These are phyloP conservation scores for Penicillium sp. DNA, from an alignment of 2,329 filamentous ascomycete species.

Conservation along the genomic window DNA sequence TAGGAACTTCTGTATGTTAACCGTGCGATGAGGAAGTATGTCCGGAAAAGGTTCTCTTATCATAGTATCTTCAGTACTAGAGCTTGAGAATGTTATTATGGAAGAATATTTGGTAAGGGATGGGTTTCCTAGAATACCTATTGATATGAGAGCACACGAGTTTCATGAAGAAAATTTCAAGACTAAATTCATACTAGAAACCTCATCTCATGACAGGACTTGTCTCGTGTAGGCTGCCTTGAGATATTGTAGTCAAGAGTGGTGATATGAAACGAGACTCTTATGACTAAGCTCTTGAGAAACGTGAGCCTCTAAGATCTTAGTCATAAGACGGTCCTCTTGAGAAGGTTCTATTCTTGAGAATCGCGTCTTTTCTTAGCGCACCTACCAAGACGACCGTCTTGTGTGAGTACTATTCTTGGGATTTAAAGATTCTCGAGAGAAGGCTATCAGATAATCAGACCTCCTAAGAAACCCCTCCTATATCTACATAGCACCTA, in stretches of 20 bases:
- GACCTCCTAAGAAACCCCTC: too few relatives aligned
- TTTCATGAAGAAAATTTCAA: neutral
- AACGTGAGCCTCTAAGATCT: neutral
- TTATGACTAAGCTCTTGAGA: neutral
- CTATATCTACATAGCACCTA: too few relatives aligned
- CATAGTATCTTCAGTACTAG: too few relatives aligned
- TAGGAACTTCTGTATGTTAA: constrained; percentile 2
- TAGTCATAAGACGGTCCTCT: neutral
- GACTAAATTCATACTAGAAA: neutral
- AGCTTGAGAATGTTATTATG: too few relatives aligned
- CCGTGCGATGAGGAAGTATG: too few relatives aligned
- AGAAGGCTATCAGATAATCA: too few relatives aligned
- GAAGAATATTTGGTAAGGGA: neutral
- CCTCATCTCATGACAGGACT: neutral
- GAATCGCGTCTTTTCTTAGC: neutral
- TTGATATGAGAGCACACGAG: neutral
- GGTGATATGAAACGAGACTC: neutral
- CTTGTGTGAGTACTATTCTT: too few relatives aligned
- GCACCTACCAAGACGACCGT: too few relatives aligned
- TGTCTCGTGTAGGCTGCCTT: neutral
- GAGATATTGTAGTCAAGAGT: neutral
- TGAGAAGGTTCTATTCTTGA: neutral
- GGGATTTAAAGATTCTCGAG: too few relatives aligned
- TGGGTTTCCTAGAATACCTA: neutral
- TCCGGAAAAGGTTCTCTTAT: too few relatives aligned